Evolutionary conservation across 139 green algal species (phyloP).

Genomic region (Spirogloea muscicola): DNA sequence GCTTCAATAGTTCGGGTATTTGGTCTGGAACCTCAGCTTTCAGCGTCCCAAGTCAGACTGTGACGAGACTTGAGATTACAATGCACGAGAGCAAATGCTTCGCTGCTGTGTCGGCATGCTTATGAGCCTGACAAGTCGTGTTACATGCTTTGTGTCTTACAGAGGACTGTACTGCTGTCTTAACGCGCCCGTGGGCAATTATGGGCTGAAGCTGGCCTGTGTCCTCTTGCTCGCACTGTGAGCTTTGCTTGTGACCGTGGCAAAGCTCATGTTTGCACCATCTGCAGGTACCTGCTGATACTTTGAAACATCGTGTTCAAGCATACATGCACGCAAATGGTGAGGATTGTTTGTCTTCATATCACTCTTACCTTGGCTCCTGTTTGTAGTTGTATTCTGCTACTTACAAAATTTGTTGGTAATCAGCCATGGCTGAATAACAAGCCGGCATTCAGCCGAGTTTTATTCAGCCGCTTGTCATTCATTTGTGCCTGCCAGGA

Average conservation of each 20-base stretch:
- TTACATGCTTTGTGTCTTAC: not conserved
- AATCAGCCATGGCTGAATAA: not conserved
- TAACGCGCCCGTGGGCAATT: too few species aligned
- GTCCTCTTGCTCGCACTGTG: slow-evolving; percentile 52
- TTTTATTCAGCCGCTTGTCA: too few species aligned
- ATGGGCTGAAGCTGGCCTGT: too few species aligned
- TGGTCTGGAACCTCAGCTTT: too few species aligned
- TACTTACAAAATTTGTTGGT: not conserved
- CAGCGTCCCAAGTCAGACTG: too few species aligned
- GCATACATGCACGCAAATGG: slow-evolving; percentile 62
- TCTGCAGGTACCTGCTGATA: slow-evolving; percentile 68
- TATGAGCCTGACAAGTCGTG: not conserved
- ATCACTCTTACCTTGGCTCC: too few species aligned
- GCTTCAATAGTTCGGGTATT: slow-evolving; percentile 44
- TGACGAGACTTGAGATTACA: not conserved
- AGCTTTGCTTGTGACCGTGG: slow-evolving; percentile 9
- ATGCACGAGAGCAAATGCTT: too few species aligned
- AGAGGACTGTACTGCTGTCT: not conserved
- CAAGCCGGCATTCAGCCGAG: too few species aligned
- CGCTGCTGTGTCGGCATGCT: not conserved
- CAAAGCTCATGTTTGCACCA: slow-evolving; percentile 1
- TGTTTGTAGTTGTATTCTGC: not conserved
- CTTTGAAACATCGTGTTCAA: slow-evolving; percentile 72
- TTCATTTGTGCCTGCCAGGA: not conserved
- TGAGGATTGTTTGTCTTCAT: too few species aligned